Base-by-base conservation (phyloP, 331 rosid genomes). In the Rhamnella rubrinervis region DNA sequence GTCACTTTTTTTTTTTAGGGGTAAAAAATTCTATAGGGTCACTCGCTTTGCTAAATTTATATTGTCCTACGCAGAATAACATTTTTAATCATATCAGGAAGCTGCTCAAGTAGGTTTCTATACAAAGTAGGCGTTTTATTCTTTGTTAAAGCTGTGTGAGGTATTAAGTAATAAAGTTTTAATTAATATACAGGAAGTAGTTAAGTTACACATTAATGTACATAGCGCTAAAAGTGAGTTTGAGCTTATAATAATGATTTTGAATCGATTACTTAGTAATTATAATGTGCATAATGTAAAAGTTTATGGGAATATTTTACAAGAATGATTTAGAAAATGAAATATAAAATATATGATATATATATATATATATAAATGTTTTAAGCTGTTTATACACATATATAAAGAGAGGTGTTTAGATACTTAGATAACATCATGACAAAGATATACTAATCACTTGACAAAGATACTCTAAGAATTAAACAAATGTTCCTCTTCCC, bases 181-280 rank as follows among this genome's bases (percentile, higher is more conserved):
- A 13, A 2, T 16, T 2, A 5, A 35, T 37, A 2, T 15, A 38
- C 16, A 65, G 46, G 31, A 26, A 26, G 31, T 26, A 26, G 31
- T 26, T 26, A 1, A 26, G 31, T 4, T 31, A 31, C 4, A 31
- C 5, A 31, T 6, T 2, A 65, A 35, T 21, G 19, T 53, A 18
- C 7, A 55, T 31, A 2, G 28, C 28, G 51, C 61, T 51, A 67
- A 67, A 66, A 67, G 71, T 53, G 23, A 52, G 31, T 50, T 55
- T 19, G n/a, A 52, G 12, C 26, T 23, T 23, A 23, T 67, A 31
- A 23, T 67, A 31, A 55, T 37, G 51, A 35, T 67, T 67, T 52
- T 18, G 37, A 66, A 23, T 53, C 58, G n/a, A 44, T 44, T 44
- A 44, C 49, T 44, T 44, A 0, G 4, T 1, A 44, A 9, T 11